A percentile compares a stretch with the other conserved stretches of the same genome.
Conservation (phyloP, 257 asterid genomes). For the Marsdenia floribunda region DNA sequence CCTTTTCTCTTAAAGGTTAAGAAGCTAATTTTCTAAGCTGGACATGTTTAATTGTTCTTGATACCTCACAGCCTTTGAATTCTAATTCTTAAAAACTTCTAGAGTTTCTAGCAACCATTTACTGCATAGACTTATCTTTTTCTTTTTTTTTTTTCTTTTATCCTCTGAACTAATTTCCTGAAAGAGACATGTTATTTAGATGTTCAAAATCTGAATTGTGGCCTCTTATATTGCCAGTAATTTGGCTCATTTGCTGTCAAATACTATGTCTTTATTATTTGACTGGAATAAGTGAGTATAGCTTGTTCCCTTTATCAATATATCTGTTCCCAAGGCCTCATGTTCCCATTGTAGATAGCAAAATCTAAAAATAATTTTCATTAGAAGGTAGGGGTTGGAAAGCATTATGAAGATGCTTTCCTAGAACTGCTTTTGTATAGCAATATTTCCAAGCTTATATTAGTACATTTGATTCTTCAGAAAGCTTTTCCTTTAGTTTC, state of each 20-base stretch:
- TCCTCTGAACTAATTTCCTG: neutral
- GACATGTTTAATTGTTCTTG: neutral
- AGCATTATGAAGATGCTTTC: neutral
- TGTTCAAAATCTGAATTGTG: neutral
- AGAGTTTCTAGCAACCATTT: neutral
- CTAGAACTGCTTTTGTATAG: neutral
- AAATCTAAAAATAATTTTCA: neutral
- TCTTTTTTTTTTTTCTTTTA: neutral
- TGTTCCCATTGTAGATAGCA: neutral
- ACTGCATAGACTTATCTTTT: neutral
- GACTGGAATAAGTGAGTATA: neutral
- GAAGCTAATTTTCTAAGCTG: neutral
- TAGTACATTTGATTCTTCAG: neutral
- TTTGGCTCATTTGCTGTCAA: neutral
- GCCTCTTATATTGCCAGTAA: neutral
- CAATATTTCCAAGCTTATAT: neutral
- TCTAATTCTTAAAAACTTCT: too few relatives aligned
- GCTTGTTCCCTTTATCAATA: neutral
- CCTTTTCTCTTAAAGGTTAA: neutral
- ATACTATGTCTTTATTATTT: neutral
- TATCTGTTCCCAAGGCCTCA: neutral
- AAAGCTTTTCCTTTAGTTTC: neutral
- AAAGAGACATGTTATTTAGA: neutral
- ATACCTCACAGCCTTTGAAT: neutral
- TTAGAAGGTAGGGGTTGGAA: neutral